phyloP scores from a whole-genome alignment of 352 stramenopile species.

The Phytophthora gonapodyides region DNA sequence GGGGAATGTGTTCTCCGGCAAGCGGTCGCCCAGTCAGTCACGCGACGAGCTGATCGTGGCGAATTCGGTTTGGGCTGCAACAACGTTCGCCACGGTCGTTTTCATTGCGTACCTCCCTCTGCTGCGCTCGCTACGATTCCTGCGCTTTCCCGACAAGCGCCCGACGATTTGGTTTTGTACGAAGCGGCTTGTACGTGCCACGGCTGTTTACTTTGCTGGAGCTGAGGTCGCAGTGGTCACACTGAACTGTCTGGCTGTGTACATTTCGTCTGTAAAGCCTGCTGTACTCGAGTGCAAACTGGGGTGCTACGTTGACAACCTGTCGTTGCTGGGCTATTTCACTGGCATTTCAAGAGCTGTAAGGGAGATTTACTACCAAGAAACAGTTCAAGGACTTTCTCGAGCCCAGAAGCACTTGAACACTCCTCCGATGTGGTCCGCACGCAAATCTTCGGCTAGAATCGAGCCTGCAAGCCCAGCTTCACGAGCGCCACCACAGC shows the following conservation, averaged over 20 bases:
- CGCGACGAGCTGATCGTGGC: slow-evolving; percentile 11
- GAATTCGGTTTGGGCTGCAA: slow-evolving; percentile 13
- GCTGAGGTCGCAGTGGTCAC: slow-evolving; percentile 1
- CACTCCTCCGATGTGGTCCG: too few relatives aligned
- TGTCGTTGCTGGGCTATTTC: slow-evolving; percentile 19
- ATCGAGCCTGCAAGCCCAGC: too few relatives aligned
- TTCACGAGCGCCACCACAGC: too few relatives aligned
- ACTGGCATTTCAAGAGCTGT: slow-evolving; percentile 7
- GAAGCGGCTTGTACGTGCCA: slow-evolving; percentile 9
- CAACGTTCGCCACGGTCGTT: slow-evolving; percentile 11
- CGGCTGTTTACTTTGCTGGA: slow-evolving; percentile 9
- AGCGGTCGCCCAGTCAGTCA: slow-evolving; percentile 2
- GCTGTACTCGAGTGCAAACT: slow-evolving; percentile 12
- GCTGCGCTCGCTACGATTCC: slow-evolving; percentile 16
- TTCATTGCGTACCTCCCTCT: slow-evolving; percentile 5
- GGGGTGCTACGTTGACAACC: slow-evolving; percentile 29
- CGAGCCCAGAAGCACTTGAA: too few relatives aligned
- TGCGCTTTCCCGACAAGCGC: not conserved
- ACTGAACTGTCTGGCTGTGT: slow-evolving; percentile 1
- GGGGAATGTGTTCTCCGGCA: slow-evolving; percentile 14
- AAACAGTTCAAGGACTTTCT: slow-evolving; percentile 10
- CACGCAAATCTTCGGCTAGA: not conserved
- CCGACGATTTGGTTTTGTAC: slow-evolving; percentile 12
- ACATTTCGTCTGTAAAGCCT: slow-evolving; percentile 1
- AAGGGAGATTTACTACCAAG: slow-evolving; percentile 23